phyloP scores from a whole-genome alignment of 148 eudicot species.

The Amaranthus cruentus region DNA sequence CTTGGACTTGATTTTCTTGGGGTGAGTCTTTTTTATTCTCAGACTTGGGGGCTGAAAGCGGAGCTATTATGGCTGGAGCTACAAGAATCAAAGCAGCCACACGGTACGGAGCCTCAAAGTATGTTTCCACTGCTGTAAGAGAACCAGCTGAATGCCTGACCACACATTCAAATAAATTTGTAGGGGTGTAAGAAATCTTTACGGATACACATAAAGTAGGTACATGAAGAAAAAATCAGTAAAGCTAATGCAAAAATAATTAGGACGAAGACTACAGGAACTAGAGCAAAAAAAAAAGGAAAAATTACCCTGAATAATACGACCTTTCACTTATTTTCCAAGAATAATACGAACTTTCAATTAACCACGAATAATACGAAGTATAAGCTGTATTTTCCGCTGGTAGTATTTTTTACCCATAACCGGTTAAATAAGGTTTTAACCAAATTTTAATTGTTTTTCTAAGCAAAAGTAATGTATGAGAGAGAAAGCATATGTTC shows the following conservation, averaged over 20 bases:
- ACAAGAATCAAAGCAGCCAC: conserved; percentile 90
- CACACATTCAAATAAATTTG: conserved; percentile 13
- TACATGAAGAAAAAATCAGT: background rate
- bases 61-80: conserved; percentile 87
- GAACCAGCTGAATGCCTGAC: conserved; percentile 94
- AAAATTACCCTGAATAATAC: no score
- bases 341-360: no score
- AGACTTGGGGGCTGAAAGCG: conserved; percentile 34
- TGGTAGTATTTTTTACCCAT: no score
- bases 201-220: background rate
- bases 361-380: no score
- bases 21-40: conserved; percentile 29
- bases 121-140: conserved; percentile 67
- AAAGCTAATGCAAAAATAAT: background rate
- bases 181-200: background rate
- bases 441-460: background rate
- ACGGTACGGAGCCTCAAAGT: conserved; percentile 86
- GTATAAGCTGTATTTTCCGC: no score
- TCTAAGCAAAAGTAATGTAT: no score
- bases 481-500: no score
- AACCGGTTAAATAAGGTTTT: background rate
- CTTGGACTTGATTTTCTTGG: conserved; percentile 31
- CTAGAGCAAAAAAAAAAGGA: background rate
- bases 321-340: background rate
- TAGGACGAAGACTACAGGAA: background rate